Conservation (phyloP, 768 basidiomycete genomes). For the Hygrophoropsis aurantiaca region DNA sequence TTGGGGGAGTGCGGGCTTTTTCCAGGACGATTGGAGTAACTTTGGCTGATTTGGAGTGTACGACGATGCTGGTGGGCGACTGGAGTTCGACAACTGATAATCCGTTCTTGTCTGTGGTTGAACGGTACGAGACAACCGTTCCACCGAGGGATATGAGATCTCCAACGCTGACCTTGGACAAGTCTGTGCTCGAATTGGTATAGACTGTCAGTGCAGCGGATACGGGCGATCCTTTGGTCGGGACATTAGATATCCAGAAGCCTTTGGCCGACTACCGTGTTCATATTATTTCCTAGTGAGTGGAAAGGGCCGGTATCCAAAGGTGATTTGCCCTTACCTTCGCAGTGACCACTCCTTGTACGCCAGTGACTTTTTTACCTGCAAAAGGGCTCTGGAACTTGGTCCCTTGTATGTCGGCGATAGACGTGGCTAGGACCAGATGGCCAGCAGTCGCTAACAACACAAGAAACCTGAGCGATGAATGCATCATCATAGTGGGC, state of each 20-base stretch:
- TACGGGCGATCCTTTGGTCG: conserved; percentile 42
- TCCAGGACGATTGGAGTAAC: conserved; percentile 53
- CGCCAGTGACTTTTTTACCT: conserved; percentile 44
- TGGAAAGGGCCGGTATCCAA: conserved; percentile 8
- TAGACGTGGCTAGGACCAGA: conserved; percentile 25
- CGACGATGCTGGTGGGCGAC: conserved; percentile 41
- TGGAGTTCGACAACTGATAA: conserved; percentile 50
- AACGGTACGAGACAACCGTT: conserved; percentile 51
- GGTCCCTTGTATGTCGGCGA: conserved; percentile 56
- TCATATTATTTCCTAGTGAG: neutral
- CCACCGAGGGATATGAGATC: conserved; percentile 44
- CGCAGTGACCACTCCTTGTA: conserved; percentile 53
- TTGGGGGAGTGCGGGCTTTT: conserved; percentile 52
- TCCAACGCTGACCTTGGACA: conserved; percentile 42
- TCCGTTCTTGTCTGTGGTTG: conserved; percentile 41
- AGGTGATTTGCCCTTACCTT: conserved; percentile 36
- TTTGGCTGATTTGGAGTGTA: conserved; percentile 45
- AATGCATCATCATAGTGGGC: too few species aligned
- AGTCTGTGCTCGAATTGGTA: conserved; percentile 37
- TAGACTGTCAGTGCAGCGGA: conserved; percentile 55
- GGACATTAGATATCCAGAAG: conserved; percentile 48
- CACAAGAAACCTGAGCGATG: neutral
- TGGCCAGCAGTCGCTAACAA: neutral
- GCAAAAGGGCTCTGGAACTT: conserved; percentile 45
- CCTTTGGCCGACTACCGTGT: conserved; percentile 40